Base-by-base conservation (phyloP, 2,329 filamentous ascomycete species). In the Didymosphaeria variabile region DNA sequence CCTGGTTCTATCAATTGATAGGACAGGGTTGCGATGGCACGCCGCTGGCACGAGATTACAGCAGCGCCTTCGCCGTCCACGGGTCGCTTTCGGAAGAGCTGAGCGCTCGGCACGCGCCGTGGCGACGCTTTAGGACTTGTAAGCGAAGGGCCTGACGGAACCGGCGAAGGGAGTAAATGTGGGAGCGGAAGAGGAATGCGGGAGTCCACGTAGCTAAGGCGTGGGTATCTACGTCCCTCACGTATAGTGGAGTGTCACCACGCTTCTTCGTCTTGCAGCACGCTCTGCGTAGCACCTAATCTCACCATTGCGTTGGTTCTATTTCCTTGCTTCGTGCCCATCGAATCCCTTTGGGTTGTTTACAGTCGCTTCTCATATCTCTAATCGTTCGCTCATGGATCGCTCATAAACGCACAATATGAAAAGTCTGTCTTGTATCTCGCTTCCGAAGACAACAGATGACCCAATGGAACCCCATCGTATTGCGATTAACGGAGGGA, bases 341-440 rank as follows among this genome's bases (percentile, higher is more conserved):
- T 53, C 46, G 6, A 36, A 46, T 55, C 19, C 36, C 29, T 47
- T 38, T 46, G 49, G 4, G 55, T 50, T 46, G 40, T 55, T 55
- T 47, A 45, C 26, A 44, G n/a, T 45, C 19, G 45, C 50, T 8
- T 46, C 50, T 49, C 13, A 29, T 53, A 2, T 45, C 15, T 32
- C 29, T 32, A 45, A 19, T 23, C 19, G 15, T 29, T 49, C 42
- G 44, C 49, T 46, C 12, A 53, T 46, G 49, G 17, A 42, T 58
- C 19, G 42, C 19, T 19, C 23, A 54, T 52, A 46, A 55, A 34
- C 40, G 10, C 3, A 23, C 15, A 44, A 9, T 23, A 62, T 57
- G 56, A 57, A 62, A 38, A 62, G 47, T 21, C 47, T 59, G 12
- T 54, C 40, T 17, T 62, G 38, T 38, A 57, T 59, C 26, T 57